phyloP scores from a whole-genome alignment of 2,329 filamentous ascomycete genomes.

The Cladobotryum mycophilum region DNA sequence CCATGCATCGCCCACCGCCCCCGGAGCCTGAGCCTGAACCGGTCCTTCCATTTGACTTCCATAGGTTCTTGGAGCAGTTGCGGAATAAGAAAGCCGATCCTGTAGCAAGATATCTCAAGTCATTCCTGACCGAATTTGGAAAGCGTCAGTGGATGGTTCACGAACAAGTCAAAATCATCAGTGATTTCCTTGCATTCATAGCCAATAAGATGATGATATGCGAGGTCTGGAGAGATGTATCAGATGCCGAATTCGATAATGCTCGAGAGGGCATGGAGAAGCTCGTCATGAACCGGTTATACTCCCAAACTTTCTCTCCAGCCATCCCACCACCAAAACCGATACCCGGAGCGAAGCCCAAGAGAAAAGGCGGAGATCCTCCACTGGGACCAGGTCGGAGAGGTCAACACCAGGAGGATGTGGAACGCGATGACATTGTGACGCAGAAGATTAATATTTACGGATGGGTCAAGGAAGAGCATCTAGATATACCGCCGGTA shows the following conservation, averaged over 20 bases:
- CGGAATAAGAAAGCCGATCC: conserved; percentile 97
- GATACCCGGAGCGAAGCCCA: conserved; percentile 61
- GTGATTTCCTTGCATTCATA: conserved; percentile 93
- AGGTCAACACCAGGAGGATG: conserved; percentile 96
- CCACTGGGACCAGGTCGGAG: conserved; percentile 73
- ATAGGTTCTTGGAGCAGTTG: conserved; percentile 91
- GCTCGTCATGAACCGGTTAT: conserved; percentile 95
- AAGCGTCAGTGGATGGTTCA: conserved; percentile 99
- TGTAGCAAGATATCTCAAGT: conserved; percentile 90
- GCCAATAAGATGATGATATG: conserved; percentile 97
- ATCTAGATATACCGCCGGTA: conserved; percentile 83
- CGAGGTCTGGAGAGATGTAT: conserved; percentile 93
- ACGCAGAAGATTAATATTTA: conserved; percentile 97
- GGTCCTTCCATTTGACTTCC: conserved; percentile 88
- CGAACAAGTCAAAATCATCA: conserved; percentile 98
- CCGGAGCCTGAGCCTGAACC: conserved; percentile 75
- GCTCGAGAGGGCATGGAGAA: conserved; percentile 99
- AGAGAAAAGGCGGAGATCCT: conserved; percentile 61
- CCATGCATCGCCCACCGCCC: conserved; percentile 58
- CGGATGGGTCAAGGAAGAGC: conserved; percentile 86
- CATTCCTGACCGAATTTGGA: conserved; percentile 87
- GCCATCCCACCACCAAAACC: conserved; percentile 79
- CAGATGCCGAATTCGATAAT: conserved; percentile 96
- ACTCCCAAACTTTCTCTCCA: conserved; percentile 92
- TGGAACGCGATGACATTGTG: conserved; percentile 92